Base-by-base conservation (phyloP, 108 stramenopile genomes). In the Cyclotella baltica region DNA sequence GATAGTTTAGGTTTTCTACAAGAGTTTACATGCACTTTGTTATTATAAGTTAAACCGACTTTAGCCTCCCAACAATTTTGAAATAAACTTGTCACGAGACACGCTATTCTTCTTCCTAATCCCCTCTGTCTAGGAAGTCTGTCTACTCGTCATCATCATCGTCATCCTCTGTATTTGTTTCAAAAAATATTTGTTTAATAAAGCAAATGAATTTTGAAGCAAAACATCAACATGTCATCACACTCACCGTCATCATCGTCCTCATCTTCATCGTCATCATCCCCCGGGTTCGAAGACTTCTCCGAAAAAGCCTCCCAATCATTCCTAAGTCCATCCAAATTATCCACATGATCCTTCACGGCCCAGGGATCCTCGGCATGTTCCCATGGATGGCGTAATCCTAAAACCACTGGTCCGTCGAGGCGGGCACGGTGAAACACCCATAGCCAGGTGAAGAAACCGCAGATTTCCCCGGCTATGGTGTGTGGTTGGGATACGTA, bases 371-470 rank as follows among this genome's bases (percentile, higher is more conserved):
- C 81, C 29, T 85, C 85, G 19, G 62, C 87, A 76, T 94, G 93
- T 30, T 94, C 93, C 93, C 93, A 94, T 23, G 93, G 93, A 71
- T 92, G 91, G 55, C 86, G 84, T 62, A 66, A 87, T 56, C 93
- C 93, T 51, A 94, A 51, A 6, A 94, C 80, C 29, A 92, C 91
- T 10, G 90, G 85, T 19, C 87, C 76, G 68, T 94, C 93, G 37
- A 89, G 80, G 28, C 83, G 73, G 35, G 89, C 89, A 55, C 93
- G 81, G 79, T 91, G 86, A 64, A 94, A 94, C 27, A 94, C 70
- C 93, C 93, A 94, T 16, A 94, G 55, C 93, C 93, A 94, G n/a
- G 83, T 83, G 31, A 94, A 69, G 62, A 88, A 86, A 43, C 91
- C 91, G 38, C 90, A 88, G 16, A 77, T 78, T 85, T 94, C 93